phyloP scores from a whole-genome alignment of 108 stramenopile species.

The Discostella pseudostelligera region DNA sequence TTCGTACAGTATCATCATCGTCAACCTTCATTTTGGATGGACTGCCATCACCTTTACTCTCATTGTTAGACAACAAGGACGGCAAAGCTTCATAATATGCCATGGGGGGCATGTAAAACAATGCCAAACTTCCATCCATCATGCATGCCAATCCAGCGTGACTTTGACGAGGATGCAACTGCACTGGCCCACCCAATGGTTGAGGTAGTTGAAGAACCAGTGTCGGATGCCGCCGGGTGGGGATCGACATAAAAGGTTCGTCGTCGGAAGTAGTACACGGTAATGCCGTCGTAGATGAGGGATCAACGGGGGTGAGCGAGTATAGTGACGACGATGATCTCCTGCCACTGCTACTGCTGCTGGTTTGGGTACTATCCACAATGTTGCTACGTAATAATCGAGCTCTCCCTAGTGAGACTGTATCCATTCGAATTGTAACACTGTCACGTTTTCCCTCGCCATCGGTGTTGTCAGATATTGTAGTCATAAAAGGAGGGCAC shows the following conservation, averaged over 20 bases:
- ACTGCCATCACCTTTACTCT: not conserved
- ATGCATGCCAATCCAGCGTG: slow-evolving; percentile 61
- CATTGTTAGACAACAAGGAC: not conserved
- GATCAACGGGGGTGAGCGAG: not conserved
- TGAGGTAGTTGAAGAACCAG: slow-evolving; percentile 52
- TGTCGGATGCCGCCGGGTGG: slow-evolving; percentile 30
- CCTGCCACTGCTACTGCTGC: not conserved
- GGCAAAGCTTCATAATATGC: slow-evolving; percentile 45
- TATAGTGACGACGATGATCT: not conserved
- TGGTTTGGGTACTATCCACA: not conserved
- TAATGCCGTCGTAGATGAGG: not conserved
- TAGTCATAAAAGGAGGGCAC: not conserved
- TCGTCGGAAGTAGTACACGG: not conserved
- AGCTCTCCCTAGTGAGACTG: slow-evolving; percentile 19
- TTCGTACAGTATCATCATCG: not conserved
- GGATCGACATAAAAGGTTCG: not conserved
- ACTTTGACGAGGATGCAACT: slow-evolving; percentile 60
- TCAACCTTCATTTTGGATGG: not conserved
- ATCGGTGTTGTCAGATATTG: not conserved
- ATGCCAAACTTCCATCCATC: slow-evolving; percentile 59
- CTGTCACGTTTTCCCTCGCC: not conserved
- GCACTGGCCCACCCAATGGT: slow-evolving; percentile 53
- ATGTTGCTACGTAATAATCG: slow-evolving; percentile 16
- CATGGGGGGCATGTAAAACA: slow-evolving; percentile 51
- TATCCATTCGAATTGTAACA: slow-evolving; percentile 11